Evolutionary conservation across 179 eudicot genomes (phyloP).

Genomic region (Spergularia azorica): DNA sequence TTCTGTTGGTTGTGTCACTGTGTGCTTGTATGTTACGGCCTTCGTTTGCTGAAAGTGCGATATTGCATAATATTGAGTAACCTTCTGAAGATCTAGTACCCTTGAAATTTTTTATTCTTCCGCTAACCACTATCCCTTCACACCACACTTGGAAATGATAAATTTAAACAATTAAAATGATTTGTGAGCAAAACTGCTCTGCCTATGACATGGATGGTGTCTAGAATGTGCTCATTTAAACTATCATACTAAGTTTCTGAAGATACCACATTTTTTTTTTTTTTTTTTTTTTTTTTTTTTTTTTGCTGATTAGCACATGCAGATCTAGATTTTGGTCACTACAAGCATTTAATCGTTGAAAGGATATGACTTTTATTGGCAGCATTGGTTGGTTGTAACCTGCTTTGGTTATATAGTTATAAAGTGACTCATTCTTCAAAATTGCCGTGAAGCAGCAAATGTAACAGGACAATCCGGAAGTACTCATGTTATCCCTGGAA

Average conservation of each 20-base stretch:
- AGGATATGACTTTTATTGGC: not conserved
- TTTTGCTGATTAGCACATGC: not conserved
- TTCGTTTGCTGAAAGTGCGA: not conserved
- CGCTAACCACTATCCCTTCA: not conserved
- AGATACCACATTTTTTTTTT: not conserved
- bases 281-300: no score
- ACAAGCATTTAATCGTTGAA: not conserved
- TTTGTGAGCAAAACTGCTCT: not conserved
- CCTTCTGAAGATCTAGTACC: not conserved
- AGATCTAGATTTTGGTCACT: not conserved
- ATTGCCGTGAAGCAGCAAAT: slow-evolving; percentile 16
- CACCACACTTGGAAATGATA: not conserved
- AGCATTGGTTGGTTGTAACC: not conserved
- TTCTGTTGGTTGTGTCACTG: not conserved
- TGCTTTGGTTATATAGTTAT: not conserved
- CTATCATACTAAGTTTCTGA: not conserved
- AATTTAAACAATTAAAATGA: not conserved
- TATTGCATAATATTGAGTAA: not conserved
- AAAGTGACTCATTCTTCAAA: not conserved
- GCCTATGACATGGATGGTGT: not conserved
- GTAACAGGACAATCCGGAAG: slow-evolving; percentile 23
- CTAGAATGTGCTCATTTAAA: not conserved
- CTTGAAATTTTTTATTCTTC: not conserved
- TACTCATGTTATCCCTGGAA: slow-evolving; percentile 27
- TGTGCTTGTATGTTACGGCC: not conserved